Conservation (phyloP, 805 yeast species). For the Candida parachauliodes region DNA sequence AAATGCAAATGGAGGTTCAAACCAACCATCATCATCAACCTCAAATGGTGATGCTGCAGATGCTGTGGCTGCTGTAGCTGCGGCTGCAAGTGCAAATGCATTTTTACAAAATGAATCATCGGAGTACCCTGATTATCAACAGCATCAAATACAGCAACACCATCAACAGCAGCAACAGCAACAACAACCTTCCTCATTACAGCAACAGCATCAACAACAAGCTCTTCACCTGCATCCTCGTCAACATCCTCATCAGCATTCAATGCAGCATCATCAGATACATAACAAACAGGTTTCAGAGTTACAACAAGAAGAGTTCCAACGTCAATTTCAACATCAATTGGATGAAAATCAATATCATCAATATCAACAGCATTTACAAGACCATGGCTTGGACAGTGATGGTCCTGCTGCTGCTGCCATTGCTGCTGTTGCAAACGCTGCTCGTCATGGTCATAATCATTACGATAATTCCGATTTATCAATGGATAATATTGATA, state of each 20-base stretch:
- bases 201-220: slow-evolving; percentile 20
- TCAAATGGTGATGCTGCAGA: slow-evolving; percentile 4
- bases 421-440: slow-evolving; percentile 42
- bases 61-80: slow-evolving; percentile 12
- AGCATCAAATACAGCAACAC: slow-evolving; percentile 7
- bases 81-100: slow-evolving; percentile 18
- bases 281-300: slow-evolving; percentile 17
- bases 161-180: slow-evolving; percentile 12
- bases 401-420: slow-evolving; percentile 20
- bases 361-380: slow-evolving; percentile 29
- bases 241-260: slow-evolving; percentile 19
- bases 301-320: slow-evolving; percentile 17
- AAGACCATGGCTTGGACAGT: slow-evolving; percentile 14
- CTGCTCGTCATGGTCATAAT: slow-evolving; percentile 27
- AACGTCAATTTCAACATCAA: slow-evolving; percentile 24
- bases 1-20: not conserved
- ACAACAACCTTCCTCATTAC: slow-evolving; percentile 18
- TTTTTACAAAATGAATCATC: slow-evolving; percentile 21
- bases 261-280: slow-evolving; percentile 14
- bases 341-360: slow-evolving; percentile 20
- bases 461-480: slow-evolving; percentile 27
- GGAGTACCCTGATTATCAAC: slow-evolving; percentile 12
- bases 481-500: slow-evolving; percentile 43
- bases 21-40: too few relatives aligned
- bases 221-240: slow-evolving; percentile 20